phyloP scores from a whole-genome alignment of 768 basidiomycete species.

The Mycena kentingensis region DNA sequence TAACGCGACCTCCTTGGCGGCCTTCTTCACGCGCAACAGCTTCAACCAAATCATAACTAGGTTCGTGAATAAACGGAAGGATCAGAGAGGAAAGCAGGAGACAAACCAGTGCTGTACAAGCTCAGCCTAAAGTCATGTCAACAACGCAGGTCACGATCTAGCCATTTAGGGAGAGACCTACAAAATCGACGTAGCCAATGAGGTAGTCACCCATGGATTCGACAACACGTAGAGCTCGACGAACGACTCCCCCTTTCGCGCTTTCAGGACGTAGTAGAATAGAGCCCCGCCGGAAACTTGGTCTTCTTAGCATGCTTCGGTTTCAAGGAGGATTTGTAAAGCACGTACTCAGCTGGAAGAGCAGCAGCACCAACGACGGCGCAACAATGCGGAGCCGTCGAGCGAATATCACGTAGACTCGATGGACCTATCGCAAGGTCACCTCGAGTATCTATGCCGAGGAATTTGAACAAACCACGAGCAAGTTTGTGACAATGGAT shows the following conservation, averaged over 20 bases:
- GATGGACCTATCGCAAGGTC: neutral
- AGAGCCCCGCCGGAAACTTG: neutral
- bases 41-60: conserved; percentile 6
- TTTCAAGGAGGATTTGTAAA: neutral
- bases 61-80: too few species aligned
- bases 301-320: neutral
- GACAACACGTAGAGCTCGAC: neutral
- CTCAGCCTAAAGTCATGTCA: conserved; percentile 2
- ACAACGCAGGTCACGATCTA: too few species aligned
- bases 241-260: neutral
- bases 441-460: neutral
- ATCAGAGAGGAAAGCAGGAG: neutral
- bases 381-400: neutral
- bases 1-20: neutral
- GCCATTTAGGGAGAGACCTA: too few species aligned
- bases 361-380: neutral
- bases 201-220: conserved; percentile 1
- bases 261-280: neutral
- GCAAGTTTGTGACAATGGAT: neutral
- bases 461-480: conserved; percentile 9
- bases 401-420: conserved; percentile 6
- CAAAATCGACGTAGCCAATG: neutral
- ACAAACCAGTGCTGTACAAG: conserved; percentile 2
- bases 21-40: neutral
- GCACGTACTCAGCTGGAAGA: neutral